A percentile compares a stretch with the other conserved stretches of the same genome.
Conservation (phyloP, 2,329 filamentous ascomycete species). For the Penicillium sp. region DNA sequence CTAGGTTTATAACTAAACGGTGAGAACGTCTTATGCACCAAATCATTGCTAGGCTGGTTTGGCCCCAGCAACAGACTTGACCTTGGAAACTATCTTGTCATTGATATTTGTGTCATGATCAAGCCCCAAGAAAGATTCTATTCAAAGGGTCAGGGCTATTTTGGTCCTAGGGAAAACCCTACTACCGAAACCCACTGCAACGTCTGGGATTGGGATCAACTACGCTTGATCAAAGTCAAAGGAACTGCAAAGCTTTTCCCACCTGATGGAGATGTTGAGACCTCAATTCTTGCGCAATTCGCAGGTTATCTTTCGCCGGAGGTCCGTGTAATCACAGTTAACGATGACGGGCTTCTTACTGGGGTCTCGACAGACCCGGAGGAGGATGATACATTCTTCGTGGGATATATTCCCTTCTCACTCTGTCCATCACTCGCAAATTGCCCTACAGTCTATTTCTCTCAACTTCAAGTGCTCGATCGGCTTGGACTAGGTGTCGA, state of each 20-base stretch:
- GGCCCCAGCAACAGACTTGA: no score
- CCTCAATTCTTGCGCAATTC: conserved; percentile 16
- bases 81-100: no score
- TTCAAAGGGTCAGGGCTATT: conserved; percentile 20
- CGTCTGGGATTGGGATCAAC: conserved; percentile 25
- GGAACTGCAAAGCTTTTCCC: conserved; percentile 24
- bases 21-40: no score
- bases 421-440: conserved; percentile 9
- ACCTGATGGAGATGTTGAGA: conserved; percentile 20
- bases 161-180: conserved; percentile 16
- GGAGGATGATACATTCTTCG: conserved; percentile 19
- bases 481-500: conserved; percentile 19
- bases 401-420: conserved; percentile 21
- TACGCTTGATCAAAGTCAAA: conserved; percentile 25
- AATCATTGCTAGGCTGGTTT: no score
- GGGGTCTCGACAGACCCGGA: conserved; percentile 21
- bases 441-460: conserved; percentile 16
- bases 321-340: conserved; percentile 19
- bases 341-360: conserved; percentile 22
- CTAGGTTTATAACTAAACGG: no score
- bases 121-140: conserved; percentile 7
- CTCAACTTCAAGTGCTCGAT: conserved; percentile 20
- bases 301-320: conserved; percentile 20
- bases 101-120: not conserved
- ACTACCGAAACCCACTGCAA: conserved; percentile 23